Evolutionary conservation across 495 filamentous ascomycete species (phyloP), one percentile per base, ranked within the genome.

Genomic region (Friedmanniomyces simplex): DNA sequence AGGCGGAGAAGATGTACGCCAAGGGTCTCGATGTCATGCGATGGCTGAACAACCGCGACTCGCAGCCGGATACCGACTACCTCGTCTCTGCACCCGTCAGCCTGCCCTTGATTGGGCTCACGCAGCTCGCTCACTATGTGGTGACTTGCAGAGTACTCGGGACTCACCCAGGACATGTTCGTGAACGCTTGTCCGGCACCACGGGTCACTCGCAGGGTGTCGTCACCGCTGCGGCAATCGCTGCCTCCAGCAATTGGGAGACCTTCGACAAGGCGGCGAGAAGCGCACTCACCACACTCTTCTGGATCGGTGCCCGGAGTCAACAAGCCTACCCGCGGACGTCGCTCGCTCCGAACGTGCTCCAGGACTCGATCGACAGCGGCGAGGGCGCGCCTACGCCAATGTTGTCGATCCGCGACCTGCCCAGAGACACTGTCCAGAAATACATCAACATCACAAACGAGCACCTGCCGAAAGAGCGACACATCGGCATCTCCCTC

Each of bases 301-400:
- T 99, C 76, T 99, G 93, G 94, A 97, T 99, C 62, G 94, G 94
- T 61, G 81, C 91, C n/a, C 87, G 94, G 62, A 96, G 91, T 69
- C 94, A 99, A 68, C 94, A 99, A 69, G 90, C 89, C 0, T 99
- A 95, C 66, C 94, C 94, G 46, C 82, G 83, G 51, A 97, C 94
- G 1, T 96, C 94, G 1, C 76, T 99, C 52, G 85, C 90, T n/a
- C 94, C 94, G 0, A 82, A 80, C 1, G 85, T 88, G 60, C 79
- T 96, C n/a, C 90, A 91, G 68, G 94, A 99, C 67, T 95, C 93
- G 0, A 78, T 89, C 55, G 91, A 96, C 66, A 84, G 91, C 72
- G 91, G 93, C 7, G 94, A 99, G 69, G 94, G 94, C 21, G 79
- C 77, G 4, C 94, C 94, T 3, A 96, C 93, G 2, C 94, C 94